A percentile compares a stretch with the other conserved stretches of the same genome.
Evolutionary conservation across 1,139 yeast genomes (phyloP).

Genomic region (Ogataea hybrid): DNA sequence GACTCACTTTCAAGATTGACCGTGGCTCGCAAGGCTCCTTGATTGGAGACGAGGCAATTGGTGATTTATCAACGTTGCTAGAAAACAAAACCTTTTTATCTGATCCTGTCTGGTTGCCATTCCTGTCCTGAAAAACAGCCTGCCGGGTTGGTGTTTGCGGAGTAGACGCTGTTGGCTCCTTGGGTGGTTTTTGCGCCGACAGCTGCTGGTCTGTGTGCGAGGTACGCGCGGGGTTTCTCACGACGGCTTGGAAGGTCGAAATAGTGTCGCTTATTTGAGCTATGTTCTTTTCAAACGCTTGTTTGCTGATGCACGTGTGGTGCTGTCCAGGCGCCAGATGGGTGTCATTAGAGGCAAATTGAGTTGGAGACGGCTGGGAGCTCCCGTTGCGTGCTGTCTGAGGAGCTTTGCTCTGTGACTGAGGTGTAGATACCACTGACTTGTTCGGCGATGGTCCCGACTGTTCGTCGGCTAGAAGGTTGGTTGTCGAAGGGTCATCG

Average conservation of each 20-base stretch:
- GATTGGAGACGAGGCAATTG: constrained; percentile 27
- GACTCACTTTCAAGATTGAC: constrained; percentile 28
- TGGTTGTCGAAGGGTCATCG: no score
- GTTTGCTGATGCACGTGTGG: neutral
- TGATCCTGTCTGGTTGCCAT: neutral
- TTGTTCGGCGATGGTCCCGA: neutral
- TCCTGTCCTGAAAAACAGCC: neutral
- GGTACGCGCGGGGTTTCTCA: neutral
- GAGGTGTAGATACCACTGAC: neutral
- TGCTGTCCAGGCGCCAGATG: neutral
- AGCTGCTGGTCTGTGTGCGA: neutral
- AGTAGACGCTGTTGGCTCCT: neutral
- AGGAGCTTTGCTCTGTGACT: neutral
- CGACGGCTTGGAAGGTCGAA: constrained; percentile 1
- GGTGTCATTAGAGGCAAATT: no score
- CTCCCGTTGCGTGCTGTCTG: neutral
- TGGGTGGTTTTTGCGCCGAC: neutral
- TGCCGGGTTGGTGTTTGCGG: neutral
- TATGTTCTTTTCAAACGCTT: no score
- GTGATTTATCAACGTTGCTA: constrained; percentile 28
- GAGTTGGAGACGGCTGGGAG: no score
- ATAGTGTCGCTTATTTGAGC: neutral
- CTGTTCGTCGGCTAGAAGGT: no score
- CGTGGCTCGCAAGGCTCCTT: constrained; percentile 22
- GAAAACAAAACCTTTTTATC: constrained; percentile 30